Conservation (phyloP, 176 grass and related monocot species). For the Pontederia paniculata region DNA sequence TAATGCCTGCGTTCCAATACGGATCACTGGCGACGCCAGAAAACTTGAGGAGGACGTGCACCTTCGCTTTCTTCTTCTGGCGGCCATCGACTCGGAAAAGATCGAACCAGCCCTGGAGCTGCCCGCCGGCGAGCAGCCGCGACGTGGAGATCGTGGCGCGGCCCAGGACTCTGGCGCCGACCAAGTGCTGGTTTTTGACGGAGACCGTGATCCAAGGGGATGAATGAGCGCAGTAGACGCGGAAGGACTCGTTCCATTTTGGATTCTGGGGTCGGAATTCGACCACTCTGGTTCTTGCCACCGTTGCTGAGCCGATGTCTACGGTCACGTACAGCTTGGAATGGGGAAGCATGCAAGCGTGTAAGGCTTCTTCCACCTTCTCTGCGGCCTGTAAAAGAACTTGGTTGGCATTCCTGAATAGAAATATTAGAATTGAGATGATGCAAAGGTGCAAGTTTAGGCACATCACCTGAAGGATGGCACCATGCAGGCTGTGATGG, state of each 20-base stretch:
- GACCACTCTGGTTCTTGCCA: conserved; percentile 55
- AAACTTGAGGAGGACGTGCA: conserved; percentile 36
- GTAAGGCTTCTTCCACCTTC: conserved; percentile 36
- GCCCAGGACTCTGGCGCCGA: conserved; percentile 41
- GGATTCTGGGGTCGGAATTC: conserved; percentile 47
- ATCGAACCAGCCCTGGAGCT: conserved; percentile 32
- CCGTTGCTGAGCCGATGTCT: conserved; percentile 54
- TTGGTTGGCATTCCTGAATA: not conserved
- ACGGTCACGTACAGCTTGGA: conserved; percentile 53
- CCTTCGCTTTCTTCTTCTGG: conserved; percentile 27
- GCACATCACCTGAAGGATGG: conserved; percentile 36
- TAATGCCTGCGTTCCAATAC: conserved; percentile 44
- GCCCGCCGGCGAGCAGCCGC: conserved; percentile 21
- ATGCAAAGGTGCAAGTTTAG: not conserved
- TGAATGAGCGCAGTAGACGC: conserved; percentile 56
- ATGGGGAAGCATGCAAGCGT: conserved; percentile 27
- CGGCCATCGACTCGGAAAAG: conserved; percentile 35
- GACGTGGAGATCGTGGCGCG: conserved; percentile 27
- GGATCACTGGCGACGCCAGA: conserved; percentile 32
- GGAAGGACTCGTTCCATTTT: conserved; percentile 80
- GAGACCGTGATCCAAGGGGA: conserved; percentile 34
- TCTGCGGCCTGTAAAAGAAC: conserved; percentile 32
- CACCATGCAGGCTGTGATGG: conserved; percentile 35
- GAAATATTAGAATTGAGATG: not conserved
- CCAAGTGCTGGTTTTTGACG: conserved; percentile 50